phyloP scores from a whole-genome alignment of 352 stramenopile genomes.

The Phytopythium kandeliae region DNA sequence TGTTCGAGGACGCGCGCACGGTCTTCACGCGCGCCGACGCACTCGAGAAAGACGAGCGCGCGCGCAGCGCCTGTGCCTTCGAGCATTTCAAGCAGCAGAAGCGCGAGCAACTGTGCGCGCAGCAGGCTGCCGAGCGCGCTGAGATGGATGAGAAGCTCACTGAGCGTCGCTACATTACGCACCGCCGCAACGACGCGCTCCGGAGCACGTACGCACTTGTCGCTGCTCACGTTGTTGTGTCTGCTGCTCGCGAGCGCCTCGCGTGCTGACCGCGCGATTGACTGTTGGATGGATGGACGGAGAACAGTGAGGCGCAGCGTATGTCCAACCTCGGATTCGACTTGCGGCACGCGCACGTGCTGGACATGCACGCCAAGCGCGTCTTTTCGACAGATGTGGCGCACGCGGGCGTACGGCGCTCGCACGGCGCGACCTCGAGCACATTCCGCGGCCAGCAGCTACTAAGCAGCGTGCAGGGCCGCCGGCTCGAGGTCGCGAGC shows the following conservation, averaged over 20 bases:
- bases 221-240: constrained; percentile 4
- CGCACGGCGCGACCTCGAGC: constrained; percentile 39
- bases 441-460: constrained; percentile 69
- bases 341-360: constrained; percentile 52
- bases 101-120: constrained; percentile 35
- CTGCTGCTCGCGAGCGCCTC: too few species aligned
- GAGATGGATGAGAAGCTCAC: constrained; percentile 62
- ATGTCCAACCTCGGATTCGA: constrained; percentile 60
- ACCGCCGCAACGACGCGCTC: constrained; percentile 48
- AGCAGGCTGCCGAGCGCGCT: constrained; percentile 48
- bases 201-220: constrained; percentile 38
- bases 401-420: constrained; percentile 23
- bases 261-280: too few species aligned
- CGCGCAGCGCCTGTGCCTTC: constrained; percentile 37
- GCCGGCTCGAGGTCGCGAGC: constrained; percentile 63
- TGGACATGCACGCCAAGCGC: constrained; percentile 57
- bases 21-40: constrained; percentile 48
- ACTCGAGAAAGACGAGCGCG: constrained; percentile 58
- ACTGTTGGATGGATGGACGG: too few species aligned
- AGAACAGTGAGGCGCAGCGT: constrained; percentile 50
- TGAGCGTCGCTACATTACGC: constrained; percentile 67
- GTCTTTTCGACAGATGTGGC: constrained; percentile 52
- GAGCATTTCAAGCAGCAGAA: constrained; percentile 58
- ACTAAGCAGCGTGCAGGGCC: constrained; percentile 61
- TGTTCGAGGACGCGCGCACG: constrained; percentile 75